phyloP scores from a whole-genome alignment of 2,329 filamentous ascomycete genomes.

The Aspergillus brunneoviolaceus region DNA sequence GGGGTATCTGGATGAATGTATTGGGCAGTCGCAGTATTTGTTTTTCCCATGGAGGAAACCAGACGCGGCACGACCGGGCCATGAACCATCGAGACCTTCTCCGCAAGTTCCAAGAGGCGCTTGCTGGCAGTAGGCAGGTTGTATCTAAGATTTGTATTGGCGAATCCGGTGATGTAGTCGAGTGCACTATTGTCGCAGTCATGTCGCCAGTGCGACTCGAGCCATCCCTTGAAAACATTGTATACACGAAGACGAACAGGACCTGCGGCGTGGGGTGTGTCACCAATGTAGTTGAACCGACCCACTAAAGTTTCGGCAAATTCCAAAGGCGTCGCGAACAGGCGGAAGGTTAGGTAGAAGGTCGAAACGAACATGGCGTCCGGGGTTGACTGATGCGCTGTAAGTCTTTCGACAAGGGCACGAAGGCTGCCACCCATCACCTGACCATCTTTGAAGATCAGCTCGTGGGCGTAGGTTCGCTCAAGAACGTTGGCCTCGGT shows the following conservation, averaged over 20 bases:
- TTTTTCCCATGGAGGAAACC: conserved; percentile 84
- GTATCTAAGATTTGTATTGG: conserved; percentile 66
- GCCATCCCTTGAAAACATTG: conserved; percentile 95
- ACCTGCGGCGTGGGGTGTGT: conserved; percentile 69
- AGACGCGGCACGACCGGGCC: conserved; percentile 77
- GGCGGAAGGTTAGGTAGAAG: conserved; percentile 93
- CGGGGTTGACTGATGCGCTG: conserved; percentile 87
- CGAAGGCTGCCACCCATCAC: conserved; percentile 89
- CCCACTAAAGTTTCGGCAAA: conserved; percentile 82
- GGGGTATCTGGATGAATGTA: conserved; percentile 71
- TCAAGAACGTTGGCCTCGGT: conserved; percentile 82
- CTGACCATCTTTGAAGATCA: conserved; percentile 92
- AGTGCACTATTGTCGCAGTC: conserved; percentile 76
- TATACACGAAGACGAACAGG: conserved; percentile 89
- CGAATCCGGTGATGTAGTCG: conserved; percentile 74
- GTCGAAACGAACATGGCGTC: conserved; percentile 89
- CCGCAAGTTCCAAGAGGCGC: conserved; percentile 74
- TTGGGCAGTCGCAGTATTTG: conserved; percentile 70
- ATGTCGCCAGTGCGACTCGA: conserved; percentile 92
- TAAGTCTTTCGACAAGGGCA: conserved; percentile 90
- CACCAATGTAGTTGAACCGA: conserved; percentile 86
- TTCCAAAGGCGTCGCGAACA: conserved; percentile 79
- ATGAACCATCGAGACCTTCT: conserved; percentile 72
- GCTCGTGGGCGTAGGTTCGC: conserved; percentile 85
- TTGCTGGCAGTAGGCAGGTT: conserved; percentile 75